Percentiles rank a stretch among this genome's conserved stretches.
phyloP scores from a whole-genome alignment of 306 rosid species.

The Begonia loranthoides region DNA sequence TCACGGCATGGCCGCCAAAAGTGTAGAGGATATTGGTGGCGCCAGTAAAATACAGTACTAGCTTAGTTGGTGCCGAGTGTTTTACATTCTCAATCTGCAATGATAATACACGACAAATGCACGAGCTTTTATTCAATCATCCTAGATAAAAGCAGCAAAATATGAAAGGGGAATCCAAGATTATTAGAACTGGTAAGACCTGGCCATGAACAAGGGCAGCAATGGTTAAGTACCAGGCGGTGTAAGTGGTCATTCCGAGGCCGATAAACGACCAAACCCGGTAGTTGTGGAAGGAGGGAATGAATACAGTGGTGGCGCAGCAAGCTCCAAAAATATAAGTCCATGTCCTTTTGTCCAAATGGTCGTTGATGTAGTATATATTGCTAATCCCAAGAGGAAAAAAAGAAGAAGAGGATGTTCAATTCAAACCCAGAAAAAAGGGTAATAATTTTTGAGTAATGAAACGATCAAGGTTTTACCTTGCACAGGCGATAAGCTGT shows the following conservation, averaged over 20 bases:
- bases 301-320: constrained; percentile 95
- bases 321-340: constrained; percentile 98
- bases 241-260: constrained; percentile 95
- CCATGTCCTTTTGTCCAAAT: constrained; percentile 96
- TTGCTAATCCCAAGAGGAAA: constrained; percentile 34
- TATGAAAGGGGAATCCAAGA: neutral
- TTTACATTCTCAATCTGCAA: constrained; percentile 48
- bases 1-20: constrained; percentile 97
- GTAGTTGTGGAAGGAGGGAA: constrained; percentile 93
- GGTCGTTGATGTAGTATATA: constrained; percentile 83
- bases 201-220: constrained; percentile 75
- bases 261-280: constrained; percentile 97
- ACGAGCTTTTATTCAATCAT: neutral
- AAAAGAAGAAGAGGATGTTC: neutral
- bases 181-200: constrained; percentile 19
- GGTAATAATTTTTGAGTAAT: neutral
- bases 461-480: constrained; percentile 22
- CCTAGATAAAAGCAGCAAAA: neutral
- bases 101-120: neutral
- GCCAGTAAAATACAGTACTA: constrained; percentile 90
- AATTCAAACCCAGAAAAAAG: constrained; percentile 1
- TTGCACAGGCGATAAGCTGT: constrained; percentile 96
- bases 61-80: constrained; percentile 62
- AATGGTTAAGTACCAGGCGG: constrained; percentile 81
- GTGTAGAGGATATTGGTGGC: constrained; percentile 97